These are phyloP conservation scores for Scenedesmus sp. DNA, from an alignment of 163 green algal species.

Conservation along the genomic window DNA sequence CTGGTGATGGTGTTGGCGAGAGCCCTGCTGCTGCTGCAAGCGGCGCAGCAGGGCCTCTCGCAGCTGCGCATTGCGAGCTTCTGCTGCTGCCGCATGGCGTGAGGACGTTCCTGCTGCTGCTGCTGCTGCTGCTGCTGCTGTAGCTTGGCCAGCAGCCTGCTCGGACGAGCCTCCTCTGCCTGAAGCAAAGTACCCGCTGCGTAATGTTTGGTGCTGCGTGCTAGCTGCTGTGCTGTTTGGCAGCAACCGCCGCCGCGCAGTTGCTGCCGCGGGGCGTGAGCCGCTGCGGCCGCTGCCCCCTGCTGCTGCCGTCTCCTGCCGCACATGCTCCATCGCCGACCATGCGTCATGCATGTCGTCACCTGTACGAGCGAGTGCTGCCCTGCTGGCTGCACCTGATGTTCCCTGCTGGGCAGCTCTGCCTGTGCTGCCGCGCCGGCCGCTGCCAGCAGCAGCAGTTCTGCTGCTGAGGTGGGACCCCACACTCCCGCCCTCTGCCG, in stretches of 20 bases:
- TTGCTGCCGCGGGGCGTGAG: not conserved
- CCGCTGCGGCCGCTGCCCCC: not conserved
- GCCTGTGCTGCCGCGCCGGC: not conserved
- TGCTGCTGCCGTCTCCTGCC: constrained; percentile 5
- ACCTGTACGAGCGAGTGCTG: not conserved
- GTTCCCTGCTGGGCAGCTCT: not conserved
- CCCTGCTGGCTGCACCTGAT: not conserved
- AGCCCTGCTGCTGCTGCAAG: constrained; percentile 14
- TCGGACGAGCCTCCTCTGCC: not conserved
- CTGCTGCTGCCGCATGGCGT: not conserved
- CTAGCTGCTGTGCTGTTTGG: not conserved
- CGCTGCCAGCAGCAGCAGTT: not conserved
- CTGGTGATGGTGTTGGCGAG: not conserved
- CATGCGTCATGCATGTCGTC: constrained; percentile 7
- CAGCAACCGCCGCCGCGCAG: not conserved
- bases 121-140: constrained; percentile 27
- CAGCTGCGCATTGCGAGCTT: not conserved
- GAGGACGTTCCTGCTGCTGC: not conserved
- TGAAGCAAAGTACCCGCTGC: constrained; percentile 9
- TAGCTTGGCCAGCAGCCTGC: not conserved
- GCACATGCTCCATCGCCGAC: not conserved
- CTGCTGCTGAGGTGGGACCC: not conserved
- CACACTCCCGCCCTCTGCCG: not conserved
- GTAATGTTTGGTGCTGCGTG: not conserved
- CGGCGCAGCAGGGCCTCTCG: not conserved